Conservation (phyloP, 2,329 filamentous ascomycete species). For the Ophiostoma ips region DNA sequence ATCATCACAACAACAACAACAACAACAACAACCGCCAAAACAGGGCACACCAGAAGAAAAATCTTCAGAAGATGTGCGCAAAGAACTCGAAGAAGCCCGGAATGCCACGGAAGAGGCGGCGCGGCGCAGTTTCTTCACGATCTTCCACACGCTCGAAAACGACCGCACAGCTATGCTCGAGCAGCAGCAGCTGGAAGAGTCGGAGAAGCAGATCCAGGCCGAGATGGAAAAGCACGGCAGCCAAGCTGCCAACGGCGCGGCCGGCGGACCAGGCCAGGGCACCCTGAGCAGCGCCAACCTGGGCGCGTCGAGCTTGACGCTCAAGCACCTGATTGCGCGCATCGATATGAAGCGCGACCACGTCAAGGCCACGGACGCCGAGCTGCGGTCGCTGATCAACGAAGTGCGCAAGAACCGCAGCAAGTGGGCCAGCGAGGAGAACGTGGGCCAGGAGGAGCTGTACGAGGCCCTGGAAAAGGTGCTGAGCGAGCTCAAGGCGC, state of each 20-base stretch:
- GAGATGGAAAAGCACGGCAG: conserved; percentile 63
- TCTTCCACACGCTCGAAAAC: conserved; percentile 91
- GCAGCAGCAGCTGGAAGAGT: conserved; percentile 91
- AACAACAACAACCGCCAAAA: background rate
- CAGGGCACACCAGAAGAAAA: conserved; percentile 26
- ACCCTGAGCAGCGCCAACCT: conserved; percentile 88
- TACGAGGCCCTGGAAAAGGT: conserved; percentile 97
- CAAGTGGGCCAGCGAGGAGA: conserved; percentile 98
- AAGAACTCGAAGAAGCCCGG: conserved; percentile 83
- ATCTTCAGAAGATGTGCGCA: conserved; percentile 75
- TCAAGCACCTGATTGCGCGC: conserved; percentile 91
- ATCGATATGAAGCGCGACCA: conserved; percentile 87
- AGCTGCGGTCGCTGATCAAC: conserved; percentile 84
- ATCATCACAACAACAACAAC: no score
- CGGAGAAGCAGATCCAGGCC: conserved; percentile 88
- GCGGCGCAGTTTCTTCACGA: conserved; percentile 77
- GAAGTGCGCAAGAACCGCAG: conserved; percentile 96
- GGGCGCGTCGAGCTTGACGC: conserved; percentile 84
- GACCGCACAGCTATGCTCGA: conserved; percentile 94
- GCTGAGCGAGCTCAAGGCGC: conserved; percentile 88
- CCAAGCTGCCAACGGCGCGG: conserved; percentile 11
- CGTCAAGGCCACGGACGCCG: conserved; percentile 83
- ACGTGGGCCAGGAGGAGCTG: conserved; percentile 91
- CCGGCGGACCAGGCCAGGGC: conserved; percentile 51
- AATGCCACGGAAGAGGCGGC: conserved; percentile 82